phyloP scores from a whole-genome alignment of 1,284 basidiomycete genomes.

The Trichosporon sp. region DNA sequence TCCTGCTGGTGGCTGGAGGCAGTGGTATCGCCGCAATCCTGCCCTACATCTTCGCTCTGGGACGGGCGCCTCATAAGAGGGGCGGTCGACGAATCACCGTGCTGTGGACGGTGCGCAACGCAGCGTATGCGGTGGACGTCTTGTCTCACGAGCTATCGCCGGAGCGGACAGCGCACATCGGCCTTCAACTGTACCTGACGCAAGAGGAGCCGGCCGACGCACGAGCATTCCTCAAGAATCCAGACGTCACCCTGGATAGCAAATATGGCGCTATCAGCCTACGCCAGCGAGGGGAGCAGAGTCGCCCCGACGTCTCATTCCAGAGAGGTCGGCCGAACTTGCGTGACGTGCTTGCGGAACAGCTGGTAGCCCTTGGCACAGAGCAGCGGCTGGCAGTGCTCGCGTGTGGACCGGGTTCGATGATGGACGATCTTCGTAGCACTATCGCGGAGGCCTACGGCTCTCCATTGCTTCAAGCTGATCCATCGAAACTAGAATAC shows the following conservation, averaged over 20 bases:
- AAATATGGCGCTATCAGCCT: background rate
- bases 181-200: conserved; percentile 15
- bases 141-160: conserved; percentile 22
- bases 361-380: conserved; percentile 9
- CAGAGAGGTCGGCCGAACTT: conserved; percentile 23
- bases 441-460: conserved; percentile 23
- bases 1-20: conserved; percentile 30
- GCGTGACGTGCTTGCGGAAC: conserved; percentile 12
- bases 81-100: conserved; percentile 12
- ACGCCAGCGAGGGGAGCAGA: background rate
- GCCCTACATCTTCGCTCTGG: conserved; percentile 25
- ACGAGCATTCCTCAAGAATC: background rate
- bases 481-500: conserved; percentile 22
- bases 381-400: conserved; percentile 25
- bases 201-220: background rate
- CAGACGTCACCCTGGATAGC: background rate
- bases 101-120: conserved; percentile 27
- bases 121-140: conserved; percentile 27
- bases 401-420: conserved; percentile 29
- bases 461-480: conserved; percentile 13
- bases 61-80: background rate
- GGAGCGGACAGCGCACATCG: background rate
- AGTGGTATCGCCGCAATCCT: conserved; percentile 31
- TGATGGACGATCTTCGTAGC: conserved; percentile 33
- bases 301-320: background rate